phyloP scores from a whole-genome alignment of 2,329 filamentous ascomycete genomes.

The Cladosporium colombiae region DNA sequence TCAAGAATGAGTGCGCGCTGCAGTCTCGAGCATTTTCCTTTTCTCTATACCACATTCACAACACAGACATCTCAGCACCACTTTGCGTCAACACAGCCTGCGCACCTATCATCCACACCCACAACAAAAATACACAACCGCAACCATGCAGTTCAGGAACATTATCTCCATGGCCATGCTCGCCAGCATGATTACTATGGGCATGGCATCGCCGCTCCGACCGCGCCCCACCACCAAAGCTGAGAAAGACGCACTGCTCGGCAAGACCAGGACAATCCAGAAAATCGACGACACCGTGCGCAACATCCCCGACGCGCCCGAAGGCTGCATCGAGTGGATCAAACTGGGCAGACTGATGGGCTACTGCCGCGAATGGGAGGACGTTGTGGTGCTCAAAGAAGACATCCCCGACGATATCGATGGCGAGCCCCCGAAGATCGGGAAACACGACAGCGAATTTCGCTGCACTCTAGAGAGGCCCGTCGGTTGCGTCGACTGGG shows the following conservation, averaged over 20 bases:
- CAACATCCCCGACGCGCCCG: neutral
- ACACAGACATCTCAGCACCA: neutral
- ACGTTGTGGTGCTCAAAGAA: neutral
- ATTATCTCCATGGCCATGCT: neutral
- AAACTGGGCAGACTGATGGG: neutral
- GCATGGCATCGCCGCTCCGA: neutral
- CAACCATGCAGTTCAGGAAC: neutral
- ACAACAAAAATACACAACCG: neutral
- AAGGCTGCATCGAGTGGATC: neutral
- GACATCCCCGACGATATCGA: neutral
- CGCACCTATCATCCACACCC: neutral
- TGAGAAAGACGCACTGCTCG: neutral
- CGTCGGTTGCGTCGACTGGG: neutral
- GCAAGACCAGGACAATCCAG: neutral
- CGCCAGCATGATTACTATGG: neutral
- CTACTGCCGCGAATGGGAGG: neutral
- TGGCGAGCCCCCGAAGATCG: neutral
- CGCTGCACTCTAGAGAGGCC: neutral
- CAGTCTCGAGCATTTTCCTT: neutral
- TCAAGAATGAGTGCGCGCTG: neutral
- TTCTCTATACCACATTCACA: neutral
- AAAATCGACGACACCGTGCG: neutral
- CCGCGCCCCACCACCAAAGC: neutral
- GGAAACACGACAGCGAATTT: neutral
- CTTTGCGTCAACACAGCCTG: neutral